These are phyloP conservation scores for Pneumocystis canis DNA, from an alignment of 1,139 yeast species.

Conservation along the genomic window DNA sequence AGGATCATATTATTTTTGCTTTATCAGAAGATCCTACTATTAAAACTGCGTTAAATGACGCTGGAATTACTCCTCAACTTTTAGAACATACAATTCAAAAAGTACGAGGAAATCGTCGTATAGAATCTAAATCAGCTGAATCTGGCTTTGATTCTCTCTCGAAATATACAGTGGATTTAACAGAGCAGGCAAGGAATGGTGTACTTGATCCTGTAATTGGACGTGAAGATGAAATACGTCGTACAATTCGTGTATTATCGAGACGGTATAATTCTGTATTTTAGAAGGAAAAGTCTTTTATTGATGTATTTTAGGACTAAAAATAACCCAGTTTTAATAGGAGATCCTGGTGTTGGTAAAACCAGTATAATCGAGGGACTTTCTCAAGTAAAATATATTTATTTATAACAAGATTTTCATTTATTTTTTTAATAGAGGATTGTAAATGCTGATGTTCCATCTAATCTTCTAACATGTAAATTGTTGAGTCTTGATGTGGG, in stretches of 20 bases:
- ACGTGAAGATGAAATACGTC: constrained; percentile 92
- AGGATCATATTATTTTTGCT: constrained; percentile 82
- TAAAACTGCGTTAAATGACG: constrained; percentile 60
- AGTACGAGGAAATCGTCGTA: constrained; percentile 79
- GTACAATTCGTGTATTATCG: constrained; percentile 85
- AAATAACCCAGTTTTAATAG: constrained; percentile 89
- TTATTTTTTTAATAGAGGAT: constrained; percentile 35
- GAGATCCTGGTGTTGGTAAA: constrained; percentile 99
- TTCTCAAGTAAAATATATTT: constrained; percentile 42
- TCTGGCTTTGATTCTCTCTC: constrained; percentile 66
- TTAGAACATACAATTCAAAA: constrained; percentile 68
- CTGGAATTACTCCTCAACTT: constrained; percentile 51
- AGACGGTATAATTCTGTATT: constrained; percentile 36
- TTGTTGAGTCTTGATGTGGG: constrained; percentile 84
- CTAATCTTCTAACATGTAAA: constrained; percentile 62
- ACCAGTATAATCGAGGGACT: constrained; percentile 97
- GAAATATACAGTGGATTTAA: constrained; percentile 85
- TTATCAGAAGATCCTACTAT: constrained; percentile 63
- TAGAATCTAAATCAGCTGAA: constrained; percentile 89
- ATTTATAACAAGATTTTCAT: not conserved
- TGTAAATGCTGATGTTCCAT: constrained; percentile 88
- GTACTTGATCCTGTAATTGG: constrained; percentile 97
- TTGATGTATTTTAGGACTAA: constrained; percentile 35
- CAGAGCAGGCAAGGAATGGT: constrained; percentile 86
- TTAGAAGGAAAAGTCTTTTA: no score